Percentiles rank a stretch among this genome's conserved stretches.
Conservation (phyloP, 805 yeast genomes). For the Candida coleopterorum region DNA sequence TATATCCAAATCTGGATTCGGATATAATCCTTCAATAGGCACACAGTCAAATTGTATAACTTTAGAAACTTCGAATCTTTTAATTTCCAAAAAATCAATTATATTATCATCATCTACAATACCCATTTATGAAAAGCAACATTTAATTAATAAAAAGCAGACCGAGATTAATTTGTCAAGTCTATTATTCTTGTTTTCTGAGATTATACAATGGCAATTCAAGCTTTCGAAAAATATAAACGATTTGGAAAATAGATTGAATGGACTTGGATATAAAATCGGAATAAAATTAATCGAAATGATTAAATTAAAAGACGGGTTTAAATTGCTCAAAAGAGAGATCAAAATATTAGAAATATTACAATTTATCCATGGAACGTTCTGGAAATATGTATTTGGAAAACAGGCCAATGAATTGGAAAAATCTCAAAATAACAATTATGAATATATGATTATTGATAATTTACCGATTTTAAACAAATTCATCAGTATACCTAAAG, state of each 20-base stretch:
- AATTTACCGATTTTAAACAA: slow-evolving; percentile 66
- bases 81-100: slow-evolving; percentile 28
- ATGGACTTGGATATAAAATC: slow-evolving; percentile 70
- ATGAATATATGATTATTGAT: slow-evolving; percentile 76
- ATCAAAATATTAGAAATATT: slow-evolving; percentile 59
- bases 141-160: slow-evolving; percentile 53
- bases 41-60: slow-evolving; percentile 36
- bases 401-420: slow-evolving; percentile 71
- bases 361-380: slow-evolving; percentile 65
- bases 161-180: slow-evolving; percentile 61
- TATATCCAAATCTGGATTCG: slow-evolving; percentile 29
- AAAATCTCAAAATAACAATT: slow-evolving; percentile 63
- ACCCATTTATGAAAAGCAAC: slow-evolving; percentile 58
- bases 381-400: slow-evolving; percentile 76
- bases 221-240: slow-evolving; percentile 59
- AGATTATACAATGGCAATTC: slow-evolving; percentile 63
- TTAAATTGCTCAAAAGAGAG: slow-evolving; percentile 59
- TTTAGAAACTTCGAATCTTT: slow-evolving; percentile 31
- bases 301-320: slow-evolving; percentile 62
- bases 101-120: slow-evolving; percentile 30
- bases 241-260: slow-evolving; percentile 53
- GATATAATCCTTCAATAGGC: slow-evolving; percentile 42
- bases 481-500: slow-evolving; percentile 74
- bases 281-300: slow-evolving; percentile 72
- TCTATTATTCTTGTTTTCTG: slow-evolving; percentile 65